Conservation (phyloP, 495 filamentous ascomycete species). For the Hyphodiscus hymeniophilus region DNA sequence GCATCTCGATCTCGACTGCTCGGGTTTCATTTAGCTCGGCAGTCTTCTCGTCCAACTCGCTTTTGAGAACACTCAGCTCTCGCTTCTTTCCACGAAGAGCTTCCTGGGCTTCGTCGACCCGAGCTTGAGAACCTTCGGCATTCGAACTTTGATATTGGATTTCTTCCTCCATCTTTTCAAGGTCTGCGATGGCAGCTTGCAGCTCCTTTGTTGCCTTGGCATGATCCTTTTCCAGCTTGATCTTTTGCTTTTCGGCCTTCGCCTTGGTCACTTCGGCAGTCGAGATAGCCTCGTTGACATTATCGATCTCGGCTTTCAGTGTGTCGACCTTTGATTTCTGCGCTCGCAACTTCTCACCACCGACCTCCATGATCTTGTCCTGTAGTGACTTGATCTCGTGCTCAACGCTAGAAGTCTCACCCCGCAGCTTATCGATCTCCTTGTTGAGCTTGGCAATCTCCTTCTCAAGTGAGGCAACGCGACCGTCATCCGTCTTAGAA, state of each 20-base stretch:
- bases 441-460: constrained; percentile 65
- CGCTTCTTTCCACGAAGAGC: constrained; percentile 70
- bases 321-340: constrained; percentile 94
- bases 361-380: constrained; percentile 96
- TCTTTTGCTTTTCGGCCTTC: constrained; percentile 87
- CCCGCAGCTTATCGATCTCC: constrained; percentile 71
- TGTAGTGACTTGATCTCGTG: constrained; percentile 85
- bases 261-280: constrained; percentile 74
- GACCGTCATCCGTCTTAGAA: constrained; percentile 67
- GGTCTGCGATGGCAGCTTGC: constrained; percentile 56
- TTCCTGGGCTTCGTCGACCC: constrained; percentile 82
- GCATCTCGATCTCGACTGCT: constrained; percentile 93
- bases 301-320: constrained; percentile 75
- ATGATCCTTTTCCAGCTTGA: constrained; percentile 76
- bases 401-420: constrained; percentile 78
- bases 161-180: constrained; percentile 67
- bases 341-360: constrained; percentile 80
- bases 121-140: constrained; percentile 60
- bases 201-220: constrained; percentile 70
- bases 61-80: constrained; percentile 70
- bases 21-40: constrained; percentile 84
- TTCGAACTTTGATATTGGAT: constrained; percentile 65
- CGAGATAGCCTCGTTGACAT: constrained; percentile 71
- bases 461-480: constrained; percentile 61
- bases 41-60: constrained; percentile 78